Evolutionary conservation across 148 eudicot species (phyloP), one percentile per base, ranked within the genome.

Genomic region (Dianthus caryophyllus): DNA sequence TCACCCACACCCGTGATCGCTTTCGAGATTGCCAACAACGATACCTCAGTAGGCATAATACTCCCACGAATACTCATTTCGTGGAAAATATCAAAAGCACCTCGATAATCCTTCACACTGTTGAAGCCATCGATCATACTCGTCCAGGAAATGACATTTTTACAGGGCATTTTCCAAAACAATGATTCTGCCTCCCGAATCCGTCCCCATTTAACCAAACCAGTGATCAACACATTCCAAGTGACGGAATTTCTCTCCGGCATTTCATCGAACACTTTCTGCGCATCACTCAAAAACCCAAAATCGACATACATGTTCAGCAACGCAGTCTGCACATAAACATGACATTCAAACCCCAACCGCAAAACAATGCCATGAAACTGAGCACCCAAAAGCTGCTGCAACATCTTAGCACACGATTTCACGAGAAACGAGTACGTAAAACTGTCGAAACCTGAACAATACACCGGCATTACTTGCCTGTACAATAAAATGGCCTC

Each of bases 161-260:
- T 79, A 25, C 27, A 67, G 0, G 87, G 84, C 87, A 86, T 86
- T 60, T 52, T 69, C 31, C 78, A 74, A 77, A 88, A 88, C 62
- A 86, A 53, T 29, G 58, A 38, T 53, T 69, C 66, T 22, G 88
- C 92, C 10, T 64, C 55, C 8, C 64, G 66, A 10, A 87, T 53
- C 33, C 80, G 67, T 17, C 86, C 86, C 83, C 79, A 69, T 41
- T 70, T 81, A 18, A 77, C 70, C 43, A 83, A 77, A 18, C 91
- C 89, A 65, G 86, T 87, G 12, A 87, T 60, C 81, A 89, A 59
- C 29, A 76, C 89, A 79, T 88, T 88, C 91, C 89, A 88, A 29
- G 85, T 73, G 12, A 86, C 89, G 27, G 55, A 71, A 77, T 82
- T 88, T 61, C 82, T 80, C 31, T 78, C 74, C 70, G 88, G 85